Conservation (phyloP, 169 alveolate genomes). For the Cryptosporidium parvum region DNA sequence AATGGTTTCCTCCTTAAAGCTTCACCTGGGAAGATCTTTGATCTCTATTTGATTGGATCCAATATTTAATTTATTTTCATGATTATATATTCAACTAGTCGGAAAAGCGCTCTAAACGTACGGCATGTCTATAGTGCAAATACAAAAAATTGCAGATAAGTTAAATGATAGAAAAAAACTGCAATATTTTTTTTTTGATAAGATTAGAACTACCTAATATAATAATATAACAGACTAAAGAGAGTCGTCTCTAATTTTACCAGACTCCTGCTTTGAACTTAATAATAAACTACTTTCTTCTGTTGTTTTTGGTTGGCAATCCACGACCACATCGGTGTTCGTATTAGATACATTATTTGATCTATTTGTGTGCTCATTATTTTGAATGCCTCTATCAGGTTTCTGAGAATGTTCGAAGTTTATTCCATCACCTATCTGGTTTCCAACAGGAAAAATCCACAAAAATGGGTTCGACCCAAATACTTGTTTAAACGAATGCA, state of each 20-base stretch:
- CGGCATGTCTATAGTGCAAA: slow-evolving; percentile 17
- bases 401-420: slow-evolving; percentile 42
- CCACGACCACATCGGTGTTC: slow-evolving; percentile 30
- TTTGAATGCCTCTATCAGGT: slow-evolving; percentile 4
- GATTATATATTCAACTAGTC: not conserved
- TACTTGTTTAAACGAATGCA: slow-evolving; percentile 77
- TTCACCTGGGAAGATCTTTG: not conserved
- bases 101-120: slow-evolving; percentile 7
- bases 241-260: not conserved
- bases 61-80: slow-evolving; percentile 1
- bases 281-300: slow-evolving; percentile 42
- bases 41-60: not conserved
- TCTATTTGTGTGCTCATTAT: not conserved
- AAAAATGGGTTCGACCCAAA: slow-evolving; percentile 81
- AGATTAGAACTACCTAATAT: not conserved
- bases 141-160: slow-evolving; percentile 12
- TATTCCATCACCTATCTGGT: slow-evolving; percentile 80
- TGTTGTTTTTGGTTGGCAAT: slow-evolving; percentile 27
- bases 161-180: not conserved
- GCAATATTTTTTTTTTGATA: not conserved
- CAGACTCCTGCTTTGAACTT: slow-evolving; percentile 19
- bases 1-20: not conserved
- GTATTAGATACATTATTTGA: not conserved
- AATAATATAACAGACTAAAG: not conserved
- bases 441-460: slow-evolving; percentile 81